Conservation (phyloP, 108 stramenopile genomes). For the Cyclostephanos invisitatus region DNA sequence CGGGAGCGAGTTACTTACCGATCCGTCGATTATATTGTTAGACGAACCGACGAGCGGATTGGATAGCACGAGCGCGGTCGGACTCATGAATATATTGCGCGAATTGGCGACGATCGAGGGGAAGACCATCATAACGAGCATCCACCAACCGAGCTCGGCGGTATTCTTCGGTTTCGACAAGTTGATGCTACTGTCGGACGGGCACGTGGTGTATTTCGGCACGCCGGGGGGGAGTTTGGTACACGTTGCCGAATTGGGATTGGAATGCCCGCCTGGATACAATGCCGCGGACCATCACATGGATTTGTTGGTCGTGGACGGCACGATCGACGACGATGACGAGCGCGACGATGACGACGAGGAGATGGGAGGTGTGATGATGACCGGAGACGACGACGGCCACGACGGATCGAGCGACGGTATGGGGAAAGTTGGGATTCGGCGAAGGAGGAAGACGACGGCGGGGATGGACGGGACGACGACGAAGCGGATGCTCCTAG, state of each 20-base stretch:
- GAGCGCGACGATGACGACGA: conserved; percentile 19
- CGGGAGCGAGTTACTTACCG: conserved; percentile 71
- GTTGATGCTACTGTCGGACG: conserved; percentile 63
- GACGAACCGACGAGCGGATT: conserved; percentile 88
- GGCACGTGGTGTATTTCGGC: conserved; percentile 77
- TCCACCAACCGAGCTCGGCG: conserved; percentile 75
- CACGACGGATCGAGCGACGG: not conserved
- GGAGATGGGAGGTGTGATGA: too few species aligned
- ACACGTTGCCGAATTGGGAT: conserved; percentile 43
- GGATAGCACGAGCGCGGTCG: conserved; percentile 70
- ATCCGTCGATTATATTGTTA: conserved; percentile 67
- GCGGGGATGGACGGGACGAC: conserved; percentile 1
- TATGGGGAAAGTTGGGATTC: not conserved
- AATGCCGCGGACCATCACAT: conserved; percentile 84
- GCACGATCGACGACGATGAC: conserved; percentile 35
- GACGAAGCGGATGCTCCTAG: conserved; percentile 45
- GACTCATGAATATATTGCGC: conserved; percentile 57
- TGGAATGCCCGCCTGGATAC: conserved; percentile 69
- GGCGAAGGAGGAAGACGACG: conserved; percentile 1
- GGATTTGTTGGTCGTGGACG: conserved; percentile 70
- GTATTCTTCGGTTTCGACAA: conserved; percentile 74
- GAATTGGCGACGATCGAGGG: conserved; percentile 44
- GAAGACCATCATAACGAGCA: conserved; percentile 70
- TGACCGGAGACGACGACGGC: not conserved
- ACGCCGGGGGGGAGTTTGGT: conserved; percentile 56